Base-by-base conservation (phyloP, 1,284 basidiomycete species). In the Papiliotrema laurentii region DNA sequence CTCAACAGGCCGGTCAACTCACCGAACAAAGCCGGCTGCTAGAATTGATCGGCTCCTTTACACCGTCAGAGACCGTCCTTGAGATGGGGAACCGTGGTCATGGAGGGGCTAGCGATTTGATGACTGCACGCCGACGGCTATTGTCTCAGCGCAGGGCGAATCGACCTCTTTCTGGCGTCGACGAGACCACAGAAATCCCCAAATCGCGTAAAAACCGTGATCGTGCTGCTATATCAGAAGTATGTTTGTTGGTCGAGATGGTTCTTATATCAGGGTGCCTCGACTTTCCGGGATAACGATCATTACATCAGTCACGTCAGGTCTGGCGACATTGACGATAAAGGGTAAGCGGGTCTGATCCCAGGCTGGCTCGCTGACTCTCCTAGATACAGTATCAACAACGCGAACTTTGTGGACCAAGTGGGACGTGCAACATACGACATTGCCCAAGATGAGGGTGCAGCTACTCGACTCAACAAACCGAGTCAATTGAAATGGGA, bases 31-130 rank as follows among this genome's bases (percentile, higher is more conserved):
- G n/a, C n/a, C n/a, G n/a, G n/a, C n/a, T n/a, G n/a, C n/a, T n/a
- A n/a, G n/a, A n/a, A n/a, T n/a, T n/a, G 26, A 83, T 98, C 37
- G 86, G 84, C 58, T 77, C 84, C 3, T 98, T 97, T 77, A 81
- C 79, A 22, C 94, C 94, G 4, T 71, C 78, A 1, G 94, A 97
- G 72, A 98, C 94, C 0, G 85, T 97, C 25, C 86, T 98, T 52
- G 94, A 98, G 73, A 79, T 96, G 22, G 90, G 89, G 0, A 79
- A 79, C 2, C 82, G 86, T 53, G 86, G 86, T 1, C 85, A 79
- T 57, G 78, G 81, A 3, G 80, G 79, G 7, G 84, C 81, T 46
- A 80, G 83, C 2, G 75, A 80, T 19, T 72, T 98, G 53, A 98
- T 98, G 94, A 87, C 88, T 71, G 84, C 89, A 58, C 79, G 94